Percentiles rank a stretch among this genome's conserved stretches.
Evolutionary conservation across 352 stramenopile genomes (phyloP).

Genomic region (Pythium dissimile): DNA sequence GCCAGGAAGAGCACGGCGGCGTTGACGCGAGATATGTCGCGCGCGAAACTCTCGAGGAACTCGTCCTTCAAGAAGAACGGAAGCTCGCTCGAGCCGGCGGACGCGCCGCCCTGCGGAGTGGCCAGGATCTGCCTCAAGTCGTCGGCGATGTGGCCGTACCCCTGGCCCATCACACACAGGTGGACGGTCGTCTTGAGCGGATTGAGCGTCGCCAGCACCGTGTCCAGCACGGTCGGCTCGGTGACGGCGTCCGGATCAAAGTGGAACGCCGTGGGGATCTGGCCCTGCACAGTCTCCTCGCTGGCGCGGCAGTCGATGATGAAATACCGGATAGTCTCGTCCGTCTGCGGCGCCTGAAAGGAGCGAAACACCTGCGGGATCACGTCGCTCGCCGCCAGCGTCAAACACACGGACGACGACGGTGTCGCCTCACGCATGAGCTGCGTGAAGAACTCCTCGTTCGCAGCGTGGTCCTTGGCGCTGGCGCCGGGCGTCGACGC

Average conservation of each 20-base stretch:
- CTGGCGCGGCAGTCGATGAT: constrained; percentile 67
- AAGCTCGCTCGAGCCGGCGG: constrained; percentile 15
- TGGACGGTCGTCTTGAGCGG: constrained; percentile 66
- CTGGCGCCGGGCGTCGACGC: constrained; percentile 12
- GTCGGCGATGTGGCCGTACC: constrained; percentile 61
- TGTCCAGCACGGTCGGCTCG: constrained; percentile 47
- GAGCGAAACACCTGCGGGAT: constrained; percentile 69
- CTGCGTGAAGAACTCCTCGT: constrained; percentile 54
- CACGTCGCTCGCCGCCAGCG: constrained; percentile 52
- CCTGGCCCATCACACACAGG: constrained; percentile 78
- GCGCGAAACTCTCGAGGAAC: constrained; percentile 63
- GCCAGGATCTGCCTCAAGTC: constrained; percentile 42
- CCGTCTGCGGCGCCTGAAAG: constrained; percentile 39
- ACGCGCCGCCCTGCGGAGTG: background rate
- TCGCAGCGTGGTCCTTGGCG: constrained; percentile 24
- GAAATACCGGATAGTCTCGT: constrained; percentile 64
- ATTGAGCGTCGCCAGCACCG: constrained; percentile 61
- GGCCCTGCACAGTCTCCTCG: constrained; percentile 38
- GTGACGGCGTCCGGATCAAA: constrained; percentile 67
- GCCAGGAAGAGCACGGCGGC: constrained; percentile 66
- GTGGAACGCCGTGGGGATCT: constrained; percentile 74
- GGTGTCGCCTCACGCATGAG: constrained; percentile 45
- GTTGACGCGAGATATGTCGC: constrained; percentile 66
- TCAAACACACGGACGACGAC: constrained; percentile 48
- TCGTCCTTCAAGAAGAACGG: constrained; percentile 51